These are phyloP conservation scores for Aspergillus amoenus DNA, from an alignment of 2,329 filamentous ascomycete species.

Conservation along the genomic window DNA sequence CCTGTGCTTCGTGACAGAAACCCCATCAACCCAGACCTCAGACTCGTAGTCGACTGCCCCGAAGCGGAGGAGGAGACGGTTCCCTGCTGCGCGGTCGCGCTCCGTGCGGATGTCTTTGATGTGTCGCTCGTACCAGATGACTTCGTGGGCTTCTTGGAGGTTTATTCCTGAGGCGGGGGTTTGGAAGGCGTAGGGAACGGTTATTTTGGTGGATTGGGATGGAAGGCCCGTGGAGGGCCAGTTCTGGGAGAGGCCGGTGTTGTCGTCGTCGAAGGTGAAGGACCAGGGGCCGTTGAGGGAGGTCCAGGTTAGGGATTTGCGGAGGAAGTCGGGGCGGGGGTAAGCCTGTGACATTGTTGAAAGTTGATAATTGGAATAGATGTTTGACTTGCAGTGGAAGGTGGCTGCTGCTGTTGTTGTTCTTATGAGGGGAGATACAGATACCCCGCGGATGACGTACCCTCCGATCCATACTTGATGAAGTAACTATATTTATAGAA, in stretches of 20 bases:
- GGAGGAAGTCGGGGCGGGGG: conserved; percentile 65
- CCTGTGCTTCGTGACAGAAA: conserved; percentile 50
- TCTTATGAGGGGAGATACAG: background rate
- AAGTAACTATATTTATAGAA: background rate
- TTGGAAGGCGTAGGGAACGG: conserved; percentile 67
- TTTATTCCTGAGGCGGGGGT: conserved; percentile 62
- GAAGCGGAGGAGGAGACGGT: conserved; percentile 47
- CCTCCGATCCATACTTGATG: background rate
- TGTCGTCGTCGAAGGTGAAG: conserved; percentile 65
- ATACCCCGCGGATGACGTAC: background rate
- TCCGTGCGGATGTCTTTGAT: conserved; percentile 52
- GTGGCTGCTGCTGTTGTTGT: background rate
- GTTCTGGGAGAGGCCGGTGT: conserved; percentile 49
- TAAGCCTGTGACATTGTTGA: conserved; percentile 37
- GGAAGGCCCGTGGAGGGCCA: conserved; percentile 8
- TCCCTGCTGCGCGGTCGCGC: conserved; percentile 40
- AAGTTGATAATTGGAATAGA: background rate
- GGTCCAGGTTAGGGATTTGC: conserved; percentile 56
- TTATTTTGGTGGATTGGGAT: conserved; percentile 50
- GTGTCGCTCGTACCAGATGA: conserved; percentile 64
- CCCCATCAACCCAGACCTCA: conserved; percentile 57
- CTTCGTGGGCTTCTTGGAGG: conserved; percentile 63
- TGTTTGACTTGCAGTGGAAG: background rate
- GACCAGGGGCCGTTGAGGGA: conserved; percentile 64
- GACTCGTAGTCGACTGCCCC: conserved; percentile 54